phyloP scores from a whole-genome alignment of 1,139 yeast genomes.

The Blastobotrys indianensis region DNA sequence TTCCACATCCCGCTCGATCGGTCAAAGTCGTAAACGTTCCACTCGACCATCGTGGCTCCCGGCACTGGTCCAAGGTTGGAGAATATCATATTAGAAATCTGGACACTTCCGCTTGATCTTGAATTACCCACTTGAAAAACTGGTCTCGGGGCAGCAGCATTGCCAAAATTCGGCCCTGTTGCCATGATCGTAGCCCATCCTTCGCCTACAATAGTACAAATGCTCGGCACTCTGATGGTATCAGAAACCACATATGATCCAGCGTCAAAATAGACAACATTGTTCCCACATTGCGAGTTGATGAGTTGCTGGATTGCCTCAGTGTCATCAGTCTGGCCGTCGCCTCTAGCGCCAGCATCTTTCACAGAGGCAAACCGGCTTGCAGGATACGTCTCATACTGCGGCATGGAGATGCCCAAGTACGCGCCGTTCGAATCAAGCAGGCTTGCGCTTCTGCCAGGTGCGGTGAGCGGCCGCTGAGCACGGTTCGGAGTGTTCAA shows the following conservation, averaged over 20 bases:
- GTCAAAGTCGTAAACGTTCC: slow-evolving; percentile 9
- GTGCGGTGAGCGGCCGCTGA: no score
- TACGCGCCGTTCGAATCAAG: no score
- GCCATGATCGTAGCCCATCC: slow-evolving; percentile 15
- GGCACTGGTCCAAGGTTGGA: slow-evolving; percentile 12
- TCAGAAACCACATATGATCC: slow-evolving; percentile 13
- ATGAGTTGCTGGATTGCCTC: slow-evolving; percentile 12
- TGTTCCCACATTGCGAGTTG: slow-evolving; percentile 6
- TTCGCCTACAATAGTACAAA: slow-evolving; percentile 14
- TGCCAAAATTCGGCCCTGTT: slow-evolving; percentile 9
- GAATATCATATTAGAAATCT: slow-evolving; percentile 15
- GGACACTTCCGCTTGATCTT: slow-evolving; percentile 6
- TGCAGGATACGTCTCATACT: slow-evolving; percentile 6
- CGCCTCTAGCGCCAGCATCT: not conserved
- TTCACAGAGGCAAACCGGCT: slow-evolving; percentile 11
- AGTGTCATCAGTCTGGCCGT: slow-evolving; percentile 12
- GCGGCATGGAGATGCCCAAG: slow-evolving; percentile 2
- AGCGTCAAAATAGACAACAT: slow-evolving; percentile 12
- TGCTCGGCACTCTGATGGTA: slow-evolving; percentile 13
- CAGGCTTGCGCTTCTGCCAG: no score
- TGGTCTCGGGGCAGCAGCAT: slow-evolving; percentile 4
- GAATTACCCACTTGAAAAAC: no score
- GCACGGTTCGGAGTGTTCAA: not conserved
- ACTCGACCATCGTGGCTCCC: slow-evolving; percentile 13
- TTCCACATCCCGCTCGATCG: slow-evolving; percentile 13